A percentile compares a stretch with the other conserved stretches of the same genome.
Conservation (phyloP, 495 filamentous ascomycete genomes). For the Neurospora sp. region DNA sequence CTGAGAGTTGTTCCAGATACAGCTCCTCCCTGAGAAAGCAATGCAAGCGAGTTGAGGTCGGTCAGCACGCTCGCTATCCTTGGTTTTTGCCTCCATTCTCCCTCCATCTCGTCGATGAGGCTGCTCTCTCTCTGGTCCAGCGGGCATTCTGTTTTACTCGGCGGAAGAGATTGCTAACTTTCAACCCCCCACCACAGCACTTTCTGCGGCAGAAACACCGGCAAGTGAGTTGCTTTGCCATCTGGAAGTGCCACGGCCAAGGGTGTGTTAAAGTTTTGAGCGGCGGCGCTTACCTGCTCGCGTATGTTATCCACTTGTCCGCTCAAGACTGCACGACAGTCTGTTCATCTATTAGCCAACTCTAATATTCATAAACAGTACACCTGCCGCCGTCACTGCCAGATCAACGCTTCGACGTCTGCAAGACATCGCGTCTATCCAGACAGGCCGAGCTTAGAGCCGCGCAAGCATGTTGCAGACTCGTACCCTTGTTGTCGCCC, state of each 20-base stretch:
- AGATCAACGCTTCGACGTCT: constrained; percentile 87
- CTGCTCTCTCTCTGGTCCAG: not conserved
- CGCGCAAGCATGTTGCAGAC: not conserved
- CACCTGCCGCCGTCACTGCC: constrained; percentile 79
- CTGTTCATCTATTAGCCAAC: constrained; percentile 1
- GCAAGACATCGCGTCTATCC: constrained; percentile 57
- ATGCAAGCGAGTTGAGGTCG: constrained; percentile 95
- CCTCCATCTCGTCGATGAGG: not conserved
- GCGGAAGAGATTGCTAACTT: not conserved
- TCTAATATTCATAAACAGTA: constrained; percentile 37
- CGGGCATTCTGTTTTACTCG: not conserved
- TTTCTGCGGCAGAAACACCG: constrained; percentile 82
- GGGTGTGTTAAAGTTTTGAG: constrained; percentile 73
- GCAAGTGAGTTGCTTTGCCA: constrained; percentile 80
- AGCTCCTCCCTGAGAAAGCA: constrained; percentile 96
- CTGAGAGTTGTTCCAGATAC: constrained; percentile 45
- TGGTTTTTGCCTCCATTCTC: constrained; percentile 22
- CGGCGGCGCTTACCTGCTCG: constrained; percentile 83
- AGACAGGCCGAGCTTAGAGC: not conserved
- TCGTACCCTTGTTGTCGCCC: not conserved
- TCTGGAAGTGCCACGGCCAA: constrained; percentile 72
- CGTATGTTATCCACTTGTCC: constrained; percentile 49
- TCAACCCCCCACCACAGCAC: constrained; percentile 17
- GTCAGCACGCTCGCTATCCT: constrained; percentile 78
- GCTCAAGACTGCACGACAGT: not conserved